A percentile compares a stretch with the other conserved stretches of the same genome.
Conservation (phyloP, 2,329 filamentous ascomycete species). For the Fusarium graminum region DNA sequence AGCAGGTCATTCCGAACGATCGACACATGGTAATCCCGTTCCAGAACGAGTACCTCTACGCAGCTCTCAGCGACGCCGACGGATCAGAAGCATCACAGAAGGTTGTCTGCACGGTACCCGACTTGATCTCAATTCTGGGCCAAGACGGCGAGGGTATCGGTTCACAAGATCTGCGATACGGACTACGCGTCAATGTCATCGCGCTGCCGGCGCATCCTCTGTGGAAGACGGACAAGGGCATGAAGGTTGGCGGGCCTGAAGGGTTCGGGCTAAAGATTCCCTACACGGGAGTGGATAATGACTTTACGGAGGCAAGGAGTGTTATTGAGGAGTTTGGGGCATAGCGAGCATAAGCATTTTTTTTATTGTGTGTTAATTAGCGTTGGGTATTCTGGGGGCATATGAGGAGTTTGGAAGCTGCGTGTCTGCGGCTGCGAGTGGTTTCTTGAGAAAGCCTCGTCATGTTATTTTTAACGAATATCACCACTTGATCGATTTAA, state of each 20-base stretch:
- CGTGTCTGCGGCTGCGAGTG: not conserved
- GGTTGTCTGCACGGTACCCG: conserved; percentile 54
- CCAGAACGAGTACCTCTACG: conserved; percentile 59
- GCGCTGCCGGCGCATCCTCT: conserved; percentile 63
- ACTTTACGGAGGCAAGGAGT: conserved; percentile 61
- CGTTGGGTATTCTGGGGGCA: conserved; percentile 3
- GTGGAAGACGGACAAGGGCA: conserved; percentile 59
- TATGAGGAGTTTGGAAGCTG: conserved; percentile 1
- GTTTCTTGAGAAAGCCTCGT: not conserved
- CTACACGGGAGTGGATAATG: conserved; percentile 48
- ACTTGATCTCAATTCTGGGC: conserved; percentile 55
- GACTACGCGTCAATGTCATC: conserved; percentile 63
- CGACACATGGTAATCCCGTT: conserved; percentile 57
- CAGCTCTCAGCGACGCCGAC: conserved; percentile 51
- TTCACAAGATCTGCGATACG: conserved; percentile 65
- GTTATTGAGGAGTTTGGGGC: conserved; percentile 64
- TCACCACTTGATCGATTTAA: not conserved
- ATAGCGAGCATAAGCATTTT: conserved; percentile 8
- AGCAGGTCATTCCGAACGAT: conserved; percentile 35
- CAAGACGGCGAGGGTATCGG: conserved; percentile 64
- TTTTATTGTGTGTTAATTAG: not conserved
- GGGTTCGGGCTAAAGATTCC: conserved; percentile 53
- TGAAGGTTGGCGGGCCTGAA: conserved; percentile 53
- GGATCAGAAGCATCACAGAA: conserved; percentile 50
- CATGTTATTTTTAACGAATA: not conserved